Evolutionary conservation across 257 asterid species (phyloP).

Genomic region (Marsdenia floribunda): DNA sequence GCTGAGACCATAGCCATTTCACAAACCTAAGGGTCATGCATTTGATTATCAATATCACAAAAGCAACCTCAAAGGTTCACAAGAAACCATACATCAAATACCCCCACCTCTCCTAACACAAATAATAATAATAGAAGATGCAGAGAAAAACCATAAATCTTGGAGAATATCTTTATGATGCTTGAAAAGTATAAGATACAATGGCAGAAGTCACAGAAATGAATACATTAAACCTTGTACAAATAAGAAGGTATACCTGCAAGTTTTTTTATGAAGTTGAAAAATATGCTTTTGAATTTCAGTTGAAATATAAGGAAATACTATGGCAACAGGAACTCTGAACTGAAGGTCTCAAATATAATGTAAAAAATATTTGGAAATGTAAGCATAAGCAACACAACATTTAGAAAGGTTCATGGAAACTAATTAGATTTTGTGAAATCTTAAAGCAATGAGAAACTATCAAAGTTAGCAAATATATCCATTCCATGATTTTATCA

Average conservation of each 20-base stretch:
- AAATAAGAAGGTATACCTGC: background rate
- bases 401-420: background rate
- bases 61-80: constrained; percentile 12
- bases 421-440: no score
- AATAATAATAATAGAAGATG: background rate
- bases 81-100: background rate
- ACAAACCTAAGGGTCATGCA: constrained; percentile 61
- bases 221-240: background rate
- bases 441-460: background rate
- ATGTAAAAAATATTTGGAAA: background rate
- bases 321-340: background rate
- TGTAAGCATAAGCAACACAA: background rate
- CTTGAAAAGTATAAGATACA: no score
- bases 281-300: background rate
- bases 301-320: background rate
- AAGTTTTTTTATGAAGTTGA: background rate
- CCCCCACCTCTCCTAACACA: background rate
- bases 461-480: background rate
- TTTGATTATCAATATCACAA: constrained; percentile 8
- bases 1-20: constrained; percentile 99
- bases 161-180: background rate
- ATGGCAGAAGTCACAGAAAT: background rate
- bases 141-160: background rate
- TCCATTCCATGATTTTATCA: background rate
- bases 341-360: constrained; percentile 1